These are phyloP conservation scores for Amauroascus verrucosus DNA, from an alignment of 2,329 filamentous ascomycete genomes.

Conservation along the genomic window DNA sequence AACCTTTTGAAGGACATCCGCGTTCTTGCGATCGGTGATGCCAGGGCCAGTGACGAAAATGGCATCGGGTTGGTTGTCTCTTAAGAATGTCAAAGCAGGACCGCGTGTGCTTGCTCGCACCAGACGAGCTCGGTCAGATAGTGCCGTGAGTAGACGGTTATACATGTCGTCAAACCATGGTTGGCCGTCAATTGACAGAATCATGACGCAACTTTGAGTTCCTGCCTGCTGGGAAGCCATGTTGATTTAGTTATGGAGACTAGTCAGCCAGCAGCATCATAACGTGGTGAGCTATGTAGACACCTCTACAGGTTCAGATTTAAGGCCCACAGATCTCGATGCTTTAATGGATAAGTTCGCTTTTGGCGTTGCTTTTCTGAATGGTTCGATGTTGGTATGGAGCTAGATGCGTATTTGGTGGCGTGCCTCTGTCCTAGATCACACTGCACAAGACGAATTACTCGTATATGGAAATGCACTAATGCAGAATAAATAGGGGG, in stretches of 20 bases:
- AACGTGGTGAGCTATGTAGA: no score
- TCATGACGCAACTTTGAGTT: background rate
- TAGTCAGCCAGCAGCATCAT: background rate
- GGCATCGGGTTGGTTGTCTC: constrained; percentile 6
- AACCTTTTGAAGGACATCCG: constrained; percentile 18
- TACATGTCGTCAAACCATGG: constrained; percentile 4
- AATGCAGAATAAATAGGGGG: no score
- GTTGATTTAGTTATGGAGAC: background rate
- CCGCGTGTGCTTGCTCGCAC: background rate
- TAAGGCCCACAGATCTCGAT: no score
- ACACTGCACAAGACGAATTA: no score
- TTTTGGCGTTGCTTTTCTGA: no score
- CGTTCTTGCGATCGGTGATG: constrained; percentile 17
- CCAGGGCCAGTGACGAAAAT: constrained; percentile 23
- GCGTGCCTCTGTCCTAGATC: no score
- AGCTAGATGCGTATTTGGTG: no score
- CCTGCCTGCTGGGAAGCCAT: constrained; percentile 4
- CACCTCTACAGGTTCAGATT: no score
- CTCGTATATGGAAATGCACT: no score
- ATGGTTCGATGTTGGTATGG: no score
- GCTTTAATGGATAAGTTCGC: no score
- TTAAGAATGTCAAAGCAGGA: constrained; percentile 1
- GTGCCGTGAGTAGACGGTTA: background rate
- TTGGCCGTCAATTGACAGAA: background rate
- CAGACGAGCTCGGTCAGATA: constrained; percentile 1